Percentiles rank a stretch among this genome's conserved stretches.
Evolutionary conservation across 2,329 filamentous ascomycete genomes (phyloP).

Genomic region (Diaporthe batatas): DNA sequence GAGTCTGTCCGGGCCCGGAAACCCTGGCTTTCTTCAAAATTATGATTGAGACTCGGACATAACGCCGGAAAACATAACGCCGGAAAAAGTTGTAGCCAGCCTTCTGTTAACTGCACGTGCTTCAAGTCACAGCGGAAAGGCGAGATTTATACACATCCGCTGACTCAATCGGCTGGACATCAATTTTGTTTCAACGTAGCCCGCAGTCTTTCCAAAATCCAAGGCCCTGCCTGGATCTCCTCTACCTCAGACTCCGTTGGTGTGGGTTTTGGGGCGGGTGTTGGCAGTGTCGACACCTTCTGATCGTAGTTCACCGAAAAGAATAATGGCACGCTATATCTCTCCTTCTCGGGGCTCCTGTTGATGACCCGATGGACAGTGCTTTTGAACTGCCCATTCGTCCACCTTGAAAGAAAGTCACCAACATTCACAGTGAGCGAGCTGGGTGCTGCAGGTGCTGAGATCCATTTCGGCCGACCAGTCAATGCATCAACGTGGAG

Average conservation of each 20-base stretch:
- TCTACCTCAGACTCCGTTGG: not conserved
- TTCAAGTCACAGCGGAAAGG: not conserved
- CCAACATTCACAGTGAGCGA: conserved; percentile 40
- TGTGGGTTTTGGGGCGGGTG: not conserved
- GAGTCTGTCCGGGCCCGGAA: not conserved
- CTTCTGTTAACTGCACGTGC: not conserved
- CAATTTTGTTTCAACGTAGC: conserved; percentile 15
- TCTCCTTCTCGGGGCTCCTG: conserved; percentile 26
- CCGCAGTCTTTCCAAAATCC: conserved; percentile 28
- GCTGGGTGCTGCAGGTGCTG: conserved; percentile 41
- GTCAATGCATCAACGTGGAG: conserved; percentile 12
- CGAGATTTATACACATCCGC: too few species aligned
- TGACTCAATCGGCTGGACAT: not conserved
- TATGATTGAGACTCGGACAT: too few species aligned
- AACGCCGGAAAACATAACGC: too few species aligned
- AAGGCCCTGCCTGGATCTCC: conserved; percentile 28
- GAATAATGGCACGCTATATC: conserved; percentile 41
- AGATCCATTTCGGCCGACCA: conserved; percentile 42
- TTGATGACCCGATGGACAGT: conserved; percentile 37
- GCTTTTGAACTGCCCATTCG: conserved; percentile 40
- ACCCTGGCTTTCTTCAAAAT: too few species aligned
- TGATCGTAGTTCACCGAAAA: conserved; percentile 41
- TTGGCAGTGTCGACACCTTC: conserved; percentile 49
- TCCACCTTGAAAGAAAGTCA: conserved; percentile 39
- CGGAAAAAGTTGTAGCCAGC: not conserved